These are phyloP conservation scores for Aspergillus cavernicola DNA, from an alignment of 495 filamentous ascomycete genomes.

Conservation along the genomic window DNA sequence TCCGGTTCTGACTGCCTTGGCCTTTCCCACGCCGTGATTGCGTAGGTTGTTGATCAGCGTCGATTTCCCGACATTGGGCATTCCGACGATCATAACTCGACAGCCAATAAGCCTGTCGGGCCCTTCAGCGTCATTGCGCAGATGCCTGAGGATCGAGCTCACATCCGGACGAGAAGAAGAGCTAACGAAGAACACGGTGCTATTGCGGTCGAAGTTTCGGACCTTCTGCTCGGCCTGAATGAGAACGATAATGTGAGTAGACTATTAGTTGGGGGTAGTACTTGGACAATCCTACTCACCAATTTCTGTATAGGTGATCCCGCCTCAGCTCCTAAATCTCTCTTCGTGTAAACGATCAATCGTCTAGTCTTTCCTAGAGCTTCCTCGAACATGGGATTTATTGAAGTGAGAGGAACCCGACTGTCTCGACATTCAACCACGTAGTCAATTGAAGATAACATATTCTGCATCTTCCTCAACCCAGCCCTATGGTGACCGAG, in stretches of 20 bases:
- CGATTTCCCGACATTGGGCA: constrained; percentile 94
- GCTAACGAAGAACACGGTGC: constrained; percentile 63
- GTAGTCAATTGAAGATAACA: constrained; percentile 77
- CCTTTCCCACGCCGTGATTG: constrained; percentile 58
- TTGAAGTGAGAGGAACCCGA: constrained; percentile 78
- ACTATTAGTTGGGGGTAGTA: neutral
- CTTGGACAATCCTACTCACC: constrained; percentile 22
- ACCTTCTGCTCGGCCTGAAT: constrained; percentile 45
- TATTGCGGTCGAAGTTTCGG: constrained; percentile 53
- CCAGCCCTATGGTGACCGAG: constrained; percentile 90
- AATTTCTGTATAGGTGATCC: constrained; percentile 24
- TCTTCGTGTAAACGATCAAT: constrained; percentile 88
- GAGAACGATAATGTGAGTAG: neutral
- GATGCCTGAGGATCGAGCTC: constrained; percentile 53
- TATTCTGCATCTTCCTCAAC: constrained; percentile 78
- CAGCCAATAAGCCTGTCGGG: constrained; percentile 61
- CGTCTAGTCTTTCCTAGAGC: constrained; percentile 64
- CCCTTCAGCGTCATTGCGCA: constrained; percentile 43
- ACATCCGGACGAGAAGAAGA: constrained; percentile 47
- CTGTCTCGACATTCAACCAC: constrained; percentile 95
- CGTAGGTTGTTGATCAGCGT: constrained; percentile 86
- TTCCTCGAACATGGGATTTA: constrained; percentile 88
- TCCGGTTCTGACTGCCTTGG: constrained; percentile 80
- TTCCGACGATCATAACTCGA: constrained; percentile 83
- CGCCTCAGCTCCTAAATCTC: constrained; percentile 60